Conservation (phyloP, 2,329 filamentous ascomycete genomes). For the Apiospora aurea region DNA sequence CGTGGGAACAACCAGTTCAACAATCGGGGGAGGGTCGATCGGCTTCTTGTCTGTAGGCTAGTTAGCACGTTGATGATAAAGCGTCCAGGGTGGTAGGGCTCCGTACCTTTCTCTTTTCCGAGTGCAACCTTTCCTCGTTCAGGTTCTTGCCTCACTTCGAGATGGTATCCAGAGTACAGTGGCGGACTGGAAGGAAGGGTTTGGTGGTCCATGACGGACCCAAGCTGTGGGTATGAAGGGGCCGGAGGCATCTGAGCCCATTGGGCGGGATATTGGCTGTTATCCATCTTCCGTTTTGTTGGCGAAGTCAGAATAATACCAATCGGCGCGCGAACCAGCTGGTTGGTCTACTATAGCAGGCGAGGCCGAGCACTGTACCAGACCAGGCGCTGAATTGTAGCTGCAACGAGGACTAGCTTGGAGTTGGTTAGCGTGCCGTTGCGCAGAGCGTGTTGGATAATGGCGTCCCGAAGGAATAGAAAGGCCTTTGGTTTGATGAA, state of each 20-base stretch:
- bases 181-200: slow-evolving; percentile 8
- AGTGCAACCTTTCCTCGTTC: slow-evolving; percentile 26
- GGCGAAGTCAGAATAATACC: background rate
- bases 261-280: background rate
- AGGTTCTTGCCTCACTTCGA: slow-evolving; percentile 23
- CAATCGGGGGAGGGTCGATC: slow-evolving; percentile 85
- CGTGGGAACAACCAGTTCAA: slow-evolving; percentile 68
- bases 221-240: background rate
- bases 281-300: slow-evolving; percentile 1
- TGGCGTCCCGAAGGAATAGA: background rate
- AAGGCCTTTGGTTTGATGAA: background rate
- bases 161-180: slow-evolving; percentile 15
- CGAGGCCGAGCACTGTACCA: background rate
- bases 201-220: background rate
- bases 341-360: background rate
- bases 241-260: slow-evolving; percentile 3
- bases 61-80: slow-evolving; percentile 27
- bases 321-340: background rate
- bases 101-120: slow-evolving; percentile 26
- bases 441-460: background rate
- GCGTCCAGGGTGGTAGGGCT: too few relatives aligned
- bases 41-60: slow-evolving; percentile 75
- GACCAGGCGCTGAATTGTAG: background rate
- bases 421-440: slow-evolving; percentile 4
- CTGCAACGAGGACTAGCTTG: background rate